phyloP scores from a whole-genome alignment of 2,329 filamentous ascomycete species.

The Trichoderma gracile region DNA sequence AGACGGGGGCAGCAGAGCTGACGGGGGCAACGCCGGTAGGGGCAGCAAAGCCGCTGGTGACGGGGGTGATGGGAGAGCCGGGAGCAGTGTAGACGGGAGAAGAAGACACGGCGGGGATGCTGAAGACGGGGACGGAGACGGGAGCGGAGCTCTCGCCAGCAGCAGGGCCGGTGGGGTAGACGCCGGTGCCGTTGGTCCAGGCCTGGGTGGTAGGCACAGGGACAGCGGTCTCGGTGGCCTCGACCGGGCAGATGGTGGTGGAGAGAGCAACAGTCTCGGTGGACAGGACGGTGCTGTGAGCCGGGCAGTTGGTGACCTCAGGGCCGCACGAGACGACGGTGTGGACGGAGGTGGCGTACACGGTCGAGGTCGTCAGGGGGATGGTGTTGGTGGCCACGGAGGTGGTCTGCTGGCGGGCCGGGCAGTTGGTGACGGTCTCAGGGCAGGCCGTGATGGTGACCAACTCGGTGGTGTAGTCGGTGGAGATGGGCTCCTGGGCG shows the following conservation, averaged over 20 bases:
- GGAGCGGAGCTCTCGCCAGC: constrained; percentile 28
- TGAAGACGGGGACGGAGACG: constrained; percentile 43
- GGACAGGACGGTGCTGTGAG: constrained; percentile 40
- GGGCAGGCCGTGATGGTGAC: constrained; percentile 64
- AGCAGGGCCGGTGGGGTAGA: constrained; percentile 22
- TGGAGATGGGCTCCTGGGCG: constrained; percentile 41
- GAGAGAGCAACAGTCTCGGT: constrained; percentile 44
- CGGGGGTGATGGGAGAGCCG: neutral
- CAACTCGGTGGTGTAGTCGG: constrained; percentile 59
- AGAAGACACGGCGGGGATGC: constrained; percentile 55
- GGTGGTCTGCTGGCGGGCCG: constrained; percentile 44
- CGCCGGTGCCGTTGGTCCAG: constrained; percentile 30
- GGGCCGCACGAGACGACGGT: constrained; percentile 64
- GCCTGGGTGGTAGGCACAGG: constrained; percentile 28
- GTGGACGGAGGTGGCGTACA: constrained; percentile 59
- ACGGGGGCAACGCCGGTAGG: constrained; percentile 24
- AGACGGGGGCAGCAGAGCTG: constrained; percentile 17
- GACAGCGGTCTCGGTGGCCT: constrained; percentile 35
- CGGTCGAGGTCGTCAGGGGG: constrained; percentile 52
- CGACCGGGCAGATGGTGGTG: constrained; percentile 45
- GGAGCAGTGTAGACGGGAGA: constrained; percentile 31
- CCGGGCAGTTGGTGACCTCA: constrained; percentile 63
- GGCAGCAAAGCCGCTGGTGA: constrained; percentile 27
- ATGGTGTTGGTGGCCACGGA: constrained; percentile 42
- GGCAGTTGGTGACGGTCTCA: constrained; percentile 63